A percentile compares a stretch with the other conserved stretches of the same genome.
phyloP scores from a whole-genome alignment of 2,329 filamentous ascomycete genomes.

The Colletotrichum eleusines region DNA sequence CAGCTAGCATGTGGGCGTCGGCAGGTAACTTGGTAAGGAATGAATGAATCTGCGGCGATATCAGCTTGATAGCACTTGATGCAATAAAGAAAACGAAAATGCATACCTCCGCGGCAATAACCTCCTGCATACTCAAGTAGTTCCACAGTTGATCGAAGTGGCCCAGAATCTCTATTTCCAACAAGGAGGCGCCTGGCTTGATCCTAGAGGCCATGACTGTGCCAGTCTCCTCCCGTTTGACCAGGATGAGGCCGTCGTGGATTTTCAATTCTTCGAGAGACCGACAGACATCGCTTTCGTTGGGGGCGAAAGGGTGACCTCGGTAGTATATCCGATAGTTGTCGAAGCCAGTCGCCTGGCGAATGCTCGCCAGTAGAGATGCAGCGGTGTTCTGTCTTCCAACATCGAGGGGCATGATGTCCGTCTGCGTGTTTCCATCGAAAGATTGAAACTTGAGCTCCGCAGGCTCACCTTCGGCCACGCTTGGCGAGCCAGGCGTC shows the following conservation, averaged over 20 bases:
- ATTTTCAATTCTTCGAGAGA: conserved; percentile 78
- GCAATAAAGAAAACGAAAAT: neutral
- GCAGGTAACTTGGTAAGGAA: conserved; percentile 79
- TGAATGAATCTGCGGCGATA: conserved; percentile 68
- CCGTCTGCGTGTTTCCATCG: conserved; percentile 69
- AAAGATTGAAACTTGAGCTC: conserved; percentile 82
- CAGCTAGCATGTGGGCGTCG: conserved; percentile 70
- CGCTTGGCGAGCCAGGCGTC: conserved; percentile 63
- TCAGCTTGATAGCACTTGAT: conserved; percentile 41
- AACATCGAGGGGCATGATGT: conserved; percentile 72
- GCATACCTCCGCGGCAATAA: conserved; percentile 74
- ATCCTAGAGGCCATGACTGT: conserved; percentile 57
- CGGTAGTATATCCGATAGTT: conserved; percentile 80
- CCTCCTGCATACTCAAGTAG: conserved; percentile 80
- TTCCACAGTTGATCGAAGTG: conserved; percentile 89
- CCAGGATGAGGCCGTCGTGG: conserved; percentile 72
- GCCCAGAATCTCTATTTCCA: conserved; percentile 83
- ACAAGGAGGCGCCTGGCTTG: conserved; percentile 65
- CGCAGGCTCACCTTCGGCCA: conserved; percentile 72
- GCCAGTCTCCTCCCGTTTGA: conserved; percentile 69
- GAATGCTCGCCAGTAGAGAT: conserved; percentile 75
- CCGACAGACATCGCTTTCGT: conserved; percentile 67
- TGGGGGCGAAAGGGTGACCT: conserved; percentile 74
- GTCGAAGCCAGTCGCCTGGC: conserved; percentile 78
- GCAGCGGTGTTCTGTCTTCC: conserved; percentile 78